A percentile compares a stretch with the other conserved stretches of the same genome.
These are phyloP conservation scores for Phycomyces nitens DNA, from an alignment of 192 early-diverging fungal species.

Conservation along the genomic window DNA sequence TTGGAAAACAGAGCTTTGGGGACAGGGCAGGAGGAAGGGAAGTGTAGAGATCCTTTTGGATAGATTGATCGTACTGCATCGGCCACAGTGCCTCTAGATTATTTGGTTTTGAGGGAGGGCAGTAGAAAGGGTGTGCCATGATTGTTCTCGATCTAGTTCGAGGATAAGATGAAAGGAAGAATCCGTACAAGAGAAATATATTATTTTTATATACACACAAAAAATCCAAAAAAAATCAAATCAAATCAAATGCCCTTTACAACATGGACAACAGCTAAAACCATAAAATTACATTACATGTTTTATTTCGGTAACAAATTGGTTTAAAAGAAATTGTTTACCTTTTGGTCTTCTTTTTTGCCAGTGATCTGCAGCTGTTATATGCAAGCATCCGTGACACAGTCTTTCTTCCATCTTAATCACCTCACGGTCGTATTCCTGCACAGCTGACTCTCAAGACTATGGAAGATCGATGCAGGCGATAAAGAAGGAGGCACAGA, in stretches of 20 bases:
- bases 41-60: too few species aligned
- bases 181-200: not conserved
- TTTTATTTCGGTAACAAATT: too few species aligned
- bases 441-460: too few species aligned
- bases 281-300: too few species aligned
- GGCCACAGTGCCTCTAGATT: not conserved
- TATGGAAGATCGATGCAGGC: too few species aligned
- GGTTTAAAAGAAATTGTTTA: not conserved
- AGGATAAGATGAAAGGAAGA: not conserved
- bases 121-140: not conserved
- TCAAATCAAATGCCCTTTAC: too few species aligned
- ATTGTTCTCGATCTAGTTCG: not conserved
- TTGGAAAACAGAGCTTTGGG: too few species aligned
- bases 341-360: not conserved
- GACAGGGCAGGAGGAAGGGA: too few species aligned
- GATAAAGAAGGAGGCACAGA: too few species aligned
- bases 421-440: too few species aligned
- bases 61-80: not conserved
- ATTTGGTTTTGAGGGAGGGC: not conserved
- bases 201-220: not conserved
- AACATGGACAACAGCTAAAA: not conserved
- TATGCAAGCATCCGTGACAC: not conserved
- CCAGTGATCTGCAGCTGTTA: not conserved
- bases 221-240: too few species aligned
- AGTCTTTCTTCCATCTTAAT: too few species aligned